Evolutionary conservation across 768 basidiomycete species (phyloP).

Genomic region (Suillus plorans): DNA sequence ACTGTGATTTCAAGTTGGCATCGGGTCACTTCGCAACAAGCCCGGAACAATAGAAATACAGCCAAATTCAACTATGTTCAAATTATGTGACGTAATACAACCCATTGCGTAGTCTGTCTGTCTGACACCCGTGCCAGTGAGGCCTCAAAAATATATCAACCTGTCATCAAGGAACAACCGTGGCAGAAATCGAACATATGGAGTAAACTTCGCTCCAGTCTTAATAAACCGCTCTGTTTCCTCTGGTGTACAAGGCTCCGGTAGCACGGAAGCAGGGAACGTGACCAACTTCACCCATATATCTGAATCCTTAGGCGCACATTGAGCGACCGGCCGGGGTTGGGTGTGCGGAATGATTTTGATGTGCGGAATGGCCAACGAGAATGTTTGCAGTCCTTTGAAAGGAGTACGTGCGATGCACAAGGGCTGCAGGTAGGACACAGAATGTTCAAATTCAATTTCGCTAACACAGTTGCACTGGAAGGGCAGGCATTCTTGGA

Average conservation of each 20-base stretch:
- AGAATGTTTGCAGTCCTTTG: conserved; percentile 20
- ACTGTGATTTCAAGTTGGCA: too few species aligned
- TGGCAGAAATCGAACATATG: not conserved
- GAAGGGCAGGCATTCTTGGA: not conserved
- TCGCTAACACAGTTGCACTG: not conserved
- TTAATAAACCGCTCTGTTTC: not conserved
- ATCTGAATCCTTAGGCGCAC: not conserved
- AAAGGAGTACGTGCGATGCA: conserved; percentile 28
- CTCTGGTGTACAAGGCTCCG: too few species aligned
- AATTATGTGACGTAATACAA: too few species aligned
- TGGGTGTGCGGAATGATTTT: too few species aligned
- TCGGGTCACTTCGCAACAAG: too few species aligned
- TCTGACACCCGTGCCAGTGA: too few species aligned
- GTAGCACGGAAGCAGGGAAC: not conserved
- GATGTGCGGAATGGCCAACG: not conserved
- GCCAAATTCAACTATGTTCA: too few species aligned
- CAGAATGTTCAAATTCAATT: not conserved
- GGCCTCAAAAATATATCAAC: not conserved
- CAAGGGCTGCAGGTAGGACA: not conserved
- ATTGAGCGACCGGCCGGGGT: not conserved
- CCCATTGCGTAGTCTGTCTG: too few species aligned
- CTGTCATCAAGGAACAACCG: not conserved
- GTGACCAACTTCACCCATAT: not conserved
- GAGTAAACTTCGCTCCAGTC: not conserved
- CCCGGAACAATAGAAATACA: too few species aligned